Base-by-base conservation (phyloP, 352 stramenopile genomes). In the Lagenidium giganteum region DNA sequence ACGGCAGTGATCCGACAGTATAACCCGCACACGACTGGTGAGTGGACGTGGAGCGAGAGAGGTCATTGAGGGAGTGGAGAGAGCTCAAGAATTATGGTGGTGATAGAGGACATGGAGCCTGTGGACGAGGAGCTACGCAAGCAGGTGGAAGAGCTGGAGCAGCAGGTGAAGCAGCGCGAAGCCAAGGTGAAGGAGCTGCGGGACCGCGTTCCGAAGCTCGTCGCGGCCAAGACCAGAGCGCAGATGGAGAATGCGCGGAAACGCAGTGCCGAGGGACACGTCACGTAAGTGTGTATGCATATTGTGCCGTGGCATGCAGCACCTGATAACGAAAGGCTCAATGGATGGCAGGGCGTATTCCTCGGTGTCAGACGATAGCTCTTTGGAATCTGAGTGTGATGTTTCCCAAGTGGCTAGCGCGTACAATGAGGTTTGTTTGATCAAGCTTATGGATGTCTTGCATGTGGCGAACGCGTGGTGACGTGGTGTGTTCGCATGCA, bases 1-100 rank as follows among this genome's bases (percentile, higher is more conserved):
- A 70, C 70, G 3, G 61, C 67, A 2, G 70, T 75, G 12, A 38
- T 86, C 44, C 60, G 75, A 34, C 82, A 87, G 49, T 87, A 90
- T 41, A 70, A 90, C 35, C 77, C 77, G 25, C 1, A 1, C 8
- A 4, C 36, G n/a, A n/a, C n/a, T n/a, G n/a, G n/a, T n/a, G n/a
- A n/a, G n/a, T n/a, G n/a, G n/a, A n/a, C n/a, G n/a, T n/a, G n/a
- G n/a, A n/a, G n/a, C n/a, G n/a, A n/a, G n/a, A n/a, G n/a, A n/a
- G n/a, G n/a, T n/a, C n/a, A n/a, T n/a, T n/a, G n/a, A n/a, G n/a
- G n/a, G n/a, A n/a, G n/a, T n/a, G 22, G 31, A 9, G 32, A 12
- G 27, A 42, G 16, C 11, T 33, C 47, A 13, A 11, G 12, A n/a
- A 22, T 27, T 29, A 17, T 17, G 17, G 18, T 9, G 25, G 8